Base-by-base conservation (phyloP, 78 protist genomes). In the Paratrimastix pyriformis region DNA sequence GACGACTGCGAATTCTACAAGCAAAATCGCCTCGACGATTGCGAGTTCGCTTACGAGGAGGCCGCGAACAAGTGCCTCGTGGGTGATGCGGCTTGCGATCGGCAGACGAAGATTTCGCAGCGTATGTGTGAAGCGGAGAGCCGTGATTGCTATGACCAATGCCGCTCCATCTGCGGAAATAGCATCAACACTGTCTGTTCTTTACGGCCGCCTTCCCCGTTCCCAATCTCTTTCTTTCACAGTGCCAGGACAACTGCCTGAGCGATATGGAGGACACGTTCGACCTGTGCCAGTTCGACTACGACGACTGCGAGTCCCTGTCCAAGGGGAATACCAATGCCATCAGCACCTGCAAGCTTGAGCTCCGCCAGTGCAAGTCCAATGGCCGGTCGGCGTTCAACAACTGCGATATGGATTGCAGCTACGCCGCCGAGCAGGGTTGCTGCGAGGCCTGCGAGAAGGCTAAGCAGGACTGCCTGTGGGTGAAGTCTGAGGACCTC, bases 181-280 rank as follows among this genome's bases (percentile, higher is more conserved):
- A 29, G 42, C 68, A 62, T 62, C 37, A 62, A 62, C 68, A 62
- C 68, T 26, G n/a, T n/a, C n/a, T n/a, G n/a, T n/a, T n/a, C n/a
- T n/a, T n/a, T n/a, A n/a, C n/a, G n/a, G n/a, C n/a, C n/a, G n/a
- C n/a, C n/a, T n/a, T n/a, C n/a, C n/a, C n/a, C n/a, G n/a, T n/a
- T n/a, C n/a, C n/a, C n/a, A n/a, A n/a, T n/a, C n/a, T n/a, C n/a
- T n/a, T n/a, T n/a, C n/a, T n/a, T n/a, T n/a, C n/a, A n/a, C n/a
- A n/a, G n/a, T 62, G 68, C 68, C 68, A 62, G 18, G 68, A 62
- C 37, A 62, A 62, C 68, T 62, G 68, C 21, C 68, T 62, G 13
- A 29, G 42, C 15, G 68, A 62, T 11, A 62, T 62, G 68, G 68
- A 62, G 21, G 68, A 62, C 37, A 21, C 42, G 13, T 62, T 62